Base-by-base conservation (phyloP, 345 rosid genomes). In the Microthlaspi erraticum region DNA sequence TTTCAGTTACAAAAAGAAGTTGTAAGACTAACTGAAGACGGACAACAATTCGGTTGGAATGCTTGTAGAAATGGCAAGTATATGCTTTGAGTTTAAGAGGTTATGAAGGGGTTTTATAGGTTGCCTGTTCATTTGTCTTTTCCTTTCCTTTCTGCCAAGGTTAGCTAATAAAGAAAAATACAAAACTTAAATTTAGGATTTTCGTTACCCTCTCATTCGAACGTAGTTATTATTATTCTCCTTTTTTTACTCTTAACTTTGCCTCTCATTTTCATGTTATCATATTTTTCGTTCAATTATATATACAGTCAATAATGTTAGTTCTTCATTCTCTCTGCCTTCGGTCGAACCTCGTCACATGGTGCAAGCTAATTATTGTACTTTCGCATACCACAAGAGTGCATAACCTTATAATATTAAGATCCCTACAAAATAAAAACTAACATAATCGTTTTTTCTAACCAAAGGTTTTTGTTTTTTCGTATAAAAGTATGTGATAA, bases 321-420 rank as follows among this genome's bases (percentile, higher is more conserved):
- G 60, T 56, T 56, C 16, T 65, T 57, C 66, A 7, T 39, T 57
- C 36, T 57, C 36, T 26, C 36, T 57, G 49, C 64, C 44, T 46
- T 56, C 10, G 38, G 26, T 73, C 38, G 45, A 73, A 37, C n/a
- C 56, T 9, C 8, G 6, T 65, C 77, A 73, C 72, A 73, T 73
- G 77, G 66, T 65, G 66, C 77, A 65, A 52, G 77, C n/a, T n/a
- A n/a, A n/a, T 73, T 65, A 65, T 38, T 42, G 60, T 31, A 34
- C 52, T 19, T 57, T 57, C 66, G 9, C 46, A 49, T 73, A 26
- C 60, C 71, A 17, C 36, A 57, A 57, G 55, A 20, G 68, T 60
- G n/a, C 9, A 26, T 8, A 45, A 18, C 6, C 10, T 18, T 59
- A 60, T 31, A 39, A 31, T 23, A 17, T 42, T 17, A 11, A 41